Evolutionary conservation across 192 early-diverging fungal genomes (phyloP), one percentile per base, ranked within the genome.

Genomic region (Coemansia sp.): DNA sequence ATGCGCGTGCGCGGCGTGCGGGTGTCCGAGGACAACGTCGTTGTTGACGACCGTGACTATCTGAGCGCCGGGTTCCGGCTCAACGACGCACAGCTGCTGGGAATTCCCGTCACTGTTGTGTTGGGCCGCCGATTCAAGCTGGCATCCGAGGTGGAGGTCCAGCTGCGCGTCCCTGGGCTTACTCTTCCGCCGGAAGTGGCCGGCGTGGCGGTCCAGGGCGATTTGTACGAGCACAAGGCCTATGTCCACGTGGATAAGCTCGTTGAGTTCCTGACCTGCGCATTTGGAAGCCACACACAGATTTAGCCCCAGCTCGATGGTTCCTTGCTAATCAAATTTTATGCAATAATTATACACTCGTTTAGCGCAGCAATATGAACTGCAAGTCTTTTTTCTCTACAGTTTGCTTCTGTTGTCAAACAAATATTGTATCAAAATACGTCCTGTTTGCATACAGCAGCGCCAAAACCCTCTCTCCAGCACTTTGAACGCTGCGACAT

Each of bases 81-180:
- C 65, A 86, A 89, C 54, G 92, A 94, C 53, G 86, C 90, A 6
- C 83, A 86, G 56, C 55, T 94, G 60, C 81, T 96, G 56, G 94
- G 94, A 11, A 89, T 91, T 69, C 92, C 94, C 0, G 83, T 78
- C 54, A 82, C 91, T 12, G 67, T 93, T 3, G 82, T 94, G 6
- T 53, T 92, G 44, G 94, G 94, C 0, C 86, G 85, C 67, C 77
- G 83, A 5, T 83, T 80, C 30, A 56, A 50, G 23, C 54, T 19
- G 23, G 22, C 53, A 14, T 53, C 42, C 0, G 57, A 67, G 29
- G 75, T 68, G 18, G 75, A 78, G 33, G 69, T 78, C 7, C 75
- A 78, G 56, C 27, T 78, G 51, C 75, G 75, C 14, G 40, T 78
- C 21, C 75, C 75, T 4, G 22, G 24, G 38, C 30, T 60, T 44